Evolutionary conservation across 2,329 filamentous ascomycete species (phyloP), one percentile per base, ranked within the genome.

Genomic region (Aspergillus sclerotialis): DNA sequence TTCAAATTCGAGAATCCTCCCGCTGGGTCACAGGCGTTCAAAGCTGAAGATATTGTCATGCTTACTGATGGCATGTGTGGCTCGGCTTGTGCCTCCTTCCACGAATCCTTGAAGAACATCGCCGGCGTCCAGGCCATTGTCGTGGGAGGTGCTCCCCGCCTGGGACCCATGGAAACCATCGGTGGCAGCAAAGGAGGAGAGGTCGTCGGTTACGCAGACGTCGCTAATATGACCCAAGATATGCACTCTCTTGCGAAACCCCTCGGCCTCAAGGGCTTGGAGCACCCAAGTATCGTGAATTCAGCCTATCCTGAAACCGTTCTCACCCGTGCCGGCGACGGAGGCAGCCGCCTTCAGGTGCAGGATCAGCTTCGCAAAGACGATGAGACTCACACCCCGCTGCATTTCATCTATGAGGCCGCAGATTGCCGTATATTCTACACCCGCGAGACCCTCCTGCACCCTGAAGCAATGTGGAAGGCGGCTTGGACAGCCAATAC

Each of bases 361-460:
- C 53, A 63, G 27, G 67, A 72, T 38, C 53, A 65, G 27, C 65
- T 69, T 36, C 61, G 63, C 32, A 57, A 64, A 5, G 67, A 69
- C 32, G 47, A 66, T 13, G 35, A 58, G 27, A 7, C 19, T 6
- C 7, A 10, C 19, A 53, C 65, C 0, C 71, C 78, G 10, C 55
- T 72, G 11, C 79, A 83, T 44, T 82, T 81, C 47, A 56, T 73
- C 2, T 75, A 76, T 36, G 72, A 80, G 42, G 68, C 75, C 1
- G 73, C 78, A 1, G 72, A 78, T 44, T 82, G 78, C 43, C 64
- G 76, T 4, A 52, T 81, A 9, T 82, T 70, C 49, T 80, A 73
- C 39, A 78, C 77, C 2, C 50, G 64, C 11, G 54, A 63, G 2
- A 78, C 76, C 56, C 55, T 75, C 21, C 55, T 65, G 3, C 65